Evolutionary conservation across 345 rosid species (phyloP), one percentile per base, ranked within the genome.

Genomic region (Chamaenerion angustifolium): DNA sequence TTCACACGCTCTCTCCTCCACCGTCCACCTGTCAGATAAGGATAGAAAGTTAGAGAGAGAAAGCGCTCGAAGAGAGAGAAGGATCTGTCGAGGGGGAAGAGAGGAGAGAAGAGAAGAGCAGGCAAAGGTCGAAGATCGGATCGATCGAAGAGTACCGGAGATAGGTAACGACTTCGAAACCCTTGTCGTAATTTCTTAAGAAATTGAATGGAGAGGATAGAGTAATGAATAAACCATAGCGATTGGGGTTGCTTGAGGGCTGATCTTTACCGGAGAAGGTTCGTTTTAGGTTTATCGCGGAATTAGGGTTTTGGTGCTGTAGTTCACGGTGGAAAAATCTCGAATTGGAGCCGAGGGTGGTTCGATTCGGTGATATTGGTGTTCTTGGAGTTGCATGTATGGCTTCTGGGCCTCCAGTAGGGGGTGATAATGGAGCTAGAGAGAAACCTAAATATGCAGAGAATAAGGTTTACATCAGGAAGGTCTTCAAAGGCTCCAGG

Each of bases 321-420:
- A 35, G 21, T 23, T 54, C 27, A 10, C 16, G 43, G 16, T 3
- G 6, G 42, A 25, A 49, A 55, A 47, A 45, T 43, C 45, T 49
- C 6, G 59, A 18, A n/a, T 42, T 25, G 53, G 46, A 14, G 27
- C 11, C 45, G 42, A 18, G 53, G 14, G 46, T 25, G 37, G 52
- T 62, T 52, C 11, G 67, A 61, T 52, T 65, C 72, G 63, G 78
- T 82, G 82, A 71, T 81, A 68, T 66, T 52, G 40, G 49, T 47
- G 64, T 44, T 55, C 40, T 43, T 13, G 60, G 37, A 56, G 67
- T 58, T 81, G 67, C 73, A 72, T 83, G 95, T 69, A 92, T 87
- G 98, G 98, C 95, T 74, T 92, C 96, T 58, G 95, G 72, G 82
- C 72, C 82, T 64, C 68, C 69, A 60, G 82, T 65, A 44, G 85